These are phyloP conservation scores for Fallopia convolvulus DNA, from an alignment of 148 eudicot species.

Conservation along the genomic window DNA sequence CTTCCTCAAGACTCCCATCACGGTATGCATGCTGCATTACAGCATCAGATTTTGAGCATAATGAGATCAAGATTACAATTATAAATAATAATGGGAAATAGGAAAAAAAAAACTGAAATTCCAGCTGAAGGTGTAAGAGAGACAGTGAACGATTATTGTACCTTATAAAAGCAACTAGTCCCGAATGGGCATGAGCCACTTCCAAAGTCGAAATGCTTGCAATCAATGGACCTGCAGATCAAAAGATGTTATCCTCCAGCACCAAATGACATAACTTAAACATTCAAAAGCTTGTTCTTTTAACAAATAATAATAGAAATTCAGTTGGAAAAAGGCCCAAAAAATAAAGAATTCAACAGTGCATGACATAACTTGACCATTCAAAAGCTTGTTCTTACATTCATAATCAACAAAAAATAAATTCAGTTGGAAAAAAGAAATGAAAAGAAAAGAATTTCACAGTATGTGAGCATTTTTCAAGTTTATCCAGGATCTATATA, in stretches of 20 bases:
- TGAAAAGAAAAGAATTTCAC: not conserved
- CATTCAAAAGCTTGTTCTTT: constrained; percentile 2
- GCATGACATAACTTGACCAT: not conserved
- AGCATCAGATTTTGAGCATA: not conserved
- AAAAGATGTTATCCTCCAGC: not conserved
- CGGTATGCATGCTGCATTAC: constrained; percentile 61
- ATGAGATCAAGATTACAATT: not conserved
- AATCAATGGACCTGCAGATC: constrained; percentile 13
- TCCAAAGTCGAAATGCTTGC: constrained; percentile 14
- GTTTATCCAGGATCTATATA: not conserved
- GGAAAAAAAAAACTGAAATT: not conserved
- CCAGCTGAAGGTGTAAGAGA: not conserved
- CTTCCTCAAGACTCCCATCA: constrained; percentile 83
- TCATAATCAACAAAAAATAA: not conserved
- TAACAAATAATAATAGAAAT: not conserved
- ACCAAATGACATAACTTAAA: not conserved
- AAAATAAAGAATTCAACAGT: too few species aligned
- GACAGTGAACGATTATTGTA: not conserved
- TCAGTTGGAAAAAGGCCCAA: too few species aligned
- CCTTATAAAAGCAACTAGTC: constrained; percentile 12
- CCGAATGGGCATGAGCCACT: constrained; percentile 14
- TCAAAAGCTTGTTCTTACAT: constrained; percentile 1
- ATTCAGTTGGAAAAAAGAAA: not conserved
- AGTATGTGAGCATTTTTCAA: not conserved
- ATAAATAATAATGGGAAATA: too few species aligned